Base-by-base conservation (phyloP, 2,329 filamentous ascomycete genomes). In the Verticillium dahliae region DNA sequence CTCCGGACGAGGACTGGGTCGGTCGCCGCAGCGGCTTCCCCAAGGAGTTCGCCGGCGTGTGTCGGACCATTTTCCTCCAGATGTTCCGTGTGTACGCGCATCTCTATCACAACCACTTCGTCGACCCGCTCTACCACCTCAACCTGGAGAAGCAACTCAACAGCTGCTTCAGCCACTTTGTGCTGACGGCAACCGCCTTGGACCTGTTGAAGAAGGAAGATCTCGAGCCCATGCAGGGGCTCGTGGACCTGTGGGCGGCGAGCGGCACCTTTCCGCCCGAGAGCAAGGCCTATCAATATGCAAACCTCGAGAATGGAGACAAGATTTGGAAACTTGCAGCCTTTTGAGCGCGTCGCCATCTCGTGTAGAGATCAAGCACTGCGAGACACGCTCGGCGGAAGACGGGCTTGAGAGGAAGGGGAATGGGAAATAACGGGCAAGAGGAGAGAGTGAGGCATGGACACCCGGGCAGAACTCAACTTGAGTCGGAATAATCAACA, bases 1-100 rank as follows among this genome's bases (percentile, higher is more conserved):
- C 74, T 35, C 76, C 82, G 37, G 83, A 85, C 4, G 74, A 72
- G 18, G 80, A 82, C 64, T 96, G 90, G 90, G 80, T 93, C 61
- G 91, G 91, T 67, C 91, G 92, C 76, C 84, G 87, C 18, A 91
- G 88, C 64, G 91, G 91, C 7, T 96, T 96, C 73, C 91, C 91
- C 2, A 83, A 86, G 67, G 87, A 89, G 52, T 95, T 94, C 72
- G 82, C 90, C 67, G 81, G 85, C 65, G 90, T 93, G 70, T 91
- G 91, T 79, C 90, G 91, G 77, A 85, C 86, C 55, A 92, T 93
- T 68, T 90, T 94, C 78, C 87, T 90, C 70, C 91, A 94, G 75
- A 95, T 96, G 86, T 94, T 96, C 79, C 88, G 91, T 62, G 91
- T 94, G 67, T 96, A 96, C 71, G 89, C 91, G 56, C 91, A 96